Percentiles rank a stretch among this genome's conserved stretches.
phyloP scores from a whole-genome alignment of 2,329 filamentous ascomycete species.

The Cladosporium sp. region DNA sequence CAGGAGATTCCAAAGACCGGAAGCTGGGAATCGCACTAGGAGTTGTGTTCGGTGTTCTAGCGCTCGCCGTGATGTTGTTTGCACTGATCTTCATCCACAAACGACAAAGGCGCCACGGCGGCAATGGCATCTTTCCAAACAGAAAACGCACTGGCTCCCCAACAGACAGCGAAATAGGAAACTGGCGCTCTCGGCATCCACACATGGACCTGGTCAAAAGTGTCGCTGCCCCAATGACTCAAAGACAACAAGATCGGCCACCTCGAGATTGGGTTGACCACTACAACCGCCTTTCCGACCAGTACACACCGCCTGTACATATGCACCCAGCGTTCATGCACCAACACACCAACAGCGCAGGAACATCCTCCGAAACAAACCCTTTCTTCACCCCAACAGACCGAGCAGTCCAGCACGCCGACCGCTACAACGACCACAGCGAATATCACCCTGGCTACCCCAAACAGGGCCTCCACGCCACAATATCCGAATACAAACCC shows the following conservation, averaged over 20 bases:
- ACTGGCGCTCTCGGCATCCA: slow-evolving; percentile 7
- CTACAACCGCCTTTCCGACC: slow-evolving; percentile 12
- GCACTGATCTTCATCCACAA: slow-evolving; percentile 17
- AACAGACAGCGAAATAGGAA: slow-evolving; percentile 8
- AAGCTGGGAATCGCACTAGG: slow-evolving; percentile 20
- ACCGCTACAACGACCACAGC: neutral
- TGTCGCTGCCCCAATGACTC: neutral
- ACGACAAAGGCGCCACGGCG: slow-evolving; percentile 12
- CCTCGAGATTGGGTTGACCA: slow-evolving; percentile 12
- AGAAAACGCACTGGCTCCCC: slow-evolving; percentile 3
- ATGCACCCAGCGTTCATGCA: slow-evolving; percentile 11
- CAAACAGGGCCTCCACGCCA: neutral
- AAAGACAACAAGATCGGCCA: neutral
- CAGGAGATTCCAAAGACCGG: slow-evolving; percentile 6
- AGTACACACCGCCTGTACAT: slow-evolving; percentile 10
- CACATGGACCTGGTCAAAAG: slow-evolving; percentile 9
- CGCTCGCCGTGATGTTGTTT: slow-evolving; percentile 14
- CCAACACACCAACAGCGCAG: neutral
- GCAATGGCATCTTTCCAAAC: slow-evolving; percentile 3
- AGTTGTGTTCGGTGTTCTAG: slow-evolving; percentile 18
- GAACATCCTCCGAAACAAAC: slow-evolving; percentile 1
- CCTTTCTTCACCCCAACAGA: slow-evolving; percentile 6
- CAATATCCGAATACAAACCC: neutral
- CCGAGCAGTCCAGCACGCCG: neutral
- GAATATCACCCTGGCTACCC: slow-evolving; percentile 12